These are phyloP conservation scores for Mycena metata DNA, from an alignment of 768 basidiomycete species.

Conservation along the genomic window DNA sequence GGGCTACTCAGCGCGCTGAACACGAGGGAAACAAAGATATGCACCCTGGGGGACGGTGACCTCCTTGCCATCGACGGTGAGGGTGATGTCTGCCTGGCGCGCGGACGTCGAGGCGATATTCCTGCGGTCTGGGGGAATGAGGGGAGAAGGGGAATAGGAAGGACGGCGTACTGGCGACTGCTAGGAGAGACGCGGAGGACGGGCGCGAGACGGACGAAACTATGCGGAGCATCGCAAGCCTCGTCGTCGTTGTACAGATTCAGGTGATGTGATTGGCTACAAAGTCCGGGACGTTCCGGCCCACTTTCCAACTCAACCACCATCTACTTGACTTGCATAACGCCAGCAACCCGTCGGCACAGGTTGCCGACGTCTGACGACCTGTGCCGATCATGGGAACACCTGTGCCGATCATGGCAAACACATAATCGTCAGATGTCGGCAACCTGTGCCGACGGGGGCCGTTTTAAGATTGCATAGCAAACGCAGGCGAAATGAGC, in stretches of 20 bases:
- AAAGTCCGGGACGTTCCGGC: no score
- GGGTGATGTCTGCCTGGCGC: slow-evolving; percentile 84
- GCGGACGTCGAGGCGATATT: slow-evolving; percentile 75
- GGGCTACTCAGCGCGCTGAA: slow-evolving; percentile 31
- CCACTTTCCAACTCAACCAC: no score
- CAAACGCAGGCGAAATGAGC: no score
- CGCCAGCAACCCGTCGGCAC: no score
- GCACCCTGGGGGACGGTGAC: slow-evolving; percentile 96
- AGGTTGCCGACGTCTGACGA: no score
- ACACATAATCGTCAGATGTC: no score
- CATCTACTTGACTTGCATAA: no score
- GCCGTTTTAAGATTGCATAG: no score
- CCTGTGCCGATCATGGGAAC: no score
- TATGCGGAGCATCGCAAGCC: slow-evolving; percentile 71
- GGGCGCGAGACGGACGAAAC: slow-evolving; percentile 73
- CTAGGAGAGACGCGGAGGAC: slow-evolving; percentile 77
- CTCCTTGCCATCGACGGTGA: slow-evolving; percentile 97
- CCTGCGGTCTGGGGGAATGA: slow-evolving; percentile 61
- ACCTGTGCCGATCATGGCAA: no score
- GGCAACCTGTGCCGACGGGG: no score
- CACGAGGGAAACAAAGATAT: slow-evolving; percentile 43
- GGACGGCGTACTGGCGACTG: slow-evolving; percentile 29
- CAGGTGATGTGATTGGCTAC: no score
- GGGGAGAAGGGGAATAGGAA: slow-evolving; percentile 20
- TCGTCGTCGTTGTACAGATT: background rate